These are phyloP conservation scores for Diplodia mutila DNA, from an alignment of 2,329 filamentous ascomycete genomes.

Conservation along the genomic window DNA sequence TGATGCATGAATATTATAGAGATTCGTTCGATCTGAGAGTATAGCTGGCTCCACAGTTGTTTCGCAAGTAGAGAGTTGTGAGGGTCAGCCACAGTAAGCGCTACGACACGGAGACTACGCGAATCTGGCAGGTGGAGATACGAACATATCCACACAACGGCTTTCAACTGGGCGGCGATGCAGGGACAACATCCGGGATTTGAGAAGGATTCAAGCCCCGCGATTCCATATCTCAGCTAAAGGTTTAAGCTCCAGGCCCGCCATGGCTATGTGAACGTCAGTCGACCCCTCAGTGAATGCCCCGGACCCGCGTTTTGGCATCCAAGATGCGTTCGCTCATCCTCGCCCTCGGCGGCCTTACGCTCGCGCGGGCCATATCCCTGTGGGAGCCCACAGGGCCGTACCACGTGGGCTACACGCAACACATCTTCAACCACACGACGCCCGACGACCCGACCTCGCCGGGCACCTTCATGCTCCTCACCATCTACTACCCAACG, in stretches of 20 bases:
- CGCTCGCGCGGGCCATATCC: background rate
- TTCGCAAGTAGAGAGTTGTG: background rate
- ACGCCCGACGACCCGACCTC: conserved; percentile 33
- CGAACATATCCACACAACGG: background rate
- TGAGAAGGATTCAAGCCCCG: background rate
- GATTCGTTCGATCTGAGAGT: too few species aligned
- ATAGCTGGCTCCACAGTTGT: background rate
- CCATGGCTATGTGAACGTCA: background rate
- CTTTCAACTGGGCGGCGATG: background rate
- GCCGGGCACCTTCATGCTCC: conserved; percentile 29
- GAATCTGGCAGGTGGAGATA: conserved; percentile 3
- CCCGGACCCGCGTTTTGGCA: background rate
- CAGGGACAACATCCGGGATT: background rate
- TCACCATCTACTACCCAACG: conserved; percentile 37
- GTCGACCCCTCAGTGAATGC: background rate
- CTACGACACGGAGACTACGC: background rate
- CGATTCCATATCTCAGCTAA: background rate
- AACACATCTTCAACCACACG: conserved; percentile 35
- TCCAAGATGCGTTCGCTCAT: background rate
- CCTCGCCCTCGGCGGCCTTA: background rate
- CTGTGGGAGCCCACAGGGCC: conserved; percentile 30
- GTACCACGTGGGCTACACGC: conserved; percentile 34
- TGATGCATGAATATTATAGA: too few species aligned
- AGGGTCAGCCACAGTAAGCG: background rate
- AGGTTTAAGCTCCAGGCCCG: background rate